Evolutionary conservation across 345 rosid genomes (phyloP).

Genomic region (Aegle marmelos): DNA sequence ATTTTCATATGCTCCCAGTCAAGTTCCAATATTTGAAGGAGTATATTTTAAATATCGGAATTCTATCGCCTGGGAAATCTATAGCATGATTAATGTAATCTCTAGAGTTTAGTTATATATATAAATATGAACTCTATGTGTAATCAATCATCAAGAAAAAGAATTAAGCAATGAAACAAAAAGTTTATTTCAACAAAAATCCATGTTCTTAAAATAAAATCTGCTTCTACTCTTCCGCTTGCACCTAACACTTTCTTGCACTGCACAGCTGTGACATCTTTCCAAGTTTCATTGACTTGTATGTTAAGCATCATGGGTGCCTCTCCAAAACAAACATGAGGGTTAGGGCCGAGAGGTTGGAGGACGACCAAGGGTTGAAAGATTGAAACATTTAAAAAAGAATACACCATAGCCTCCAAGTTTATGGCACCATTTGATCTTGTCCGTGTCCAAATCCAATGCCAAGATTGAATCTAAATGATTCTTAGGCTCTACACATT

Average conservation of each 20-base stretch:
- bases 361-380: slow-evolving; percentile 15
- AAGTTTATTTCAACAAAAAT: too few relatives aligned
- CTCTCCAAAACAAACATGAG: slow-evolving; percentile 31
- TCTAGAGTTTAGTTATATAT: too few relatives aligned
- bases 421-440: slow-evolving; percentile 21
- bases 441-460: slow-evolving; percentile 20
- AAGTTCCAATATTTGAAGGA: too few relatives aligned
- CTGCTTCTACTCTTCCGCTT: too few relatives aligned
- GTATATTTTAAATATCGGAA: too few relatives aligned
- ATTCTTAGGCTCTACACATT: slow-evolving; percentile 23
- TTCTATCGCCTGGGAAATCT: too few relatives aligned
- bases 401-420: slow-evolving; percentile 33
- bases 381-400: slow-evolving; percentile 9
- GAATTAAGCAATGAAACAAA: too few relatives aligned
- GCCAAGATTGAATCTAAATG: slow-evolving; percentile 26
- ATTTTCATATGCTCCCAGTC: too few relatives aligned
- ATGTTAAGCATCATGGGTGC: slow-evolving; percentile 30
- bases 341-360: slow-evolving; percentile 28
- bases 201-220: too few relatives aligned
- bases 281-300: neutral
- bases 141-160: too few relatives aligned
- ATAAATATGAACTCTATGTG: too few relatives aligned
- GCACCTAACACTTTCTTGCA: slow-evolving; percentile 26
- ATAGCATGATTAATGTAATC: too few relatives aligned
- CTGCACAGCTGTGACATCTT: slow-evolving; percentile 23